Percentiles rank a stretch among this genome's conserved stretches.
These are phyloP conservation scores for Mangifera indica DNA, from an alignment of 345 rosid species.

Conservation along the genomic window DNA sequence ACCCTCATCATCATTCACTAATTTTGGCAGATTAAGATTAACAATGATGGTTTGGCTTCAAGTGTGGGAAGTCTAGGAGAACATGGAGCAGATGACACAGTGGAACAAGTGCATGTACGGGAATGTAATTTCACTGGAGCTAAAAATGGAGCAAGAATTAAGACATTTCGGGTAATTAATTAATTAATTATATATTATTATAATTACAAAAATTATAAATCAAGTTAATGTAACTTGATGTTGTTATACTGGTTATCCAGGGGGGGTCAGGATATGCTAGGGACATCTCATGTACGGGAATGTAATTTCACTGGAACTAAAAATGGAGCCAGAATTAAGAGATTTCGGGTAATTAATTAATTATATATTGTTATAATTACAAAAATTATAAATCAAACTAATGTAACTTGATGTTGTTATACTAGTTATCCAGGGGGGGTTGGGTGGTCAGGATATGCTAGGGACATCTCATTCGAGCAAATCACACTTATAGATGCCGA, in stretches of 20 bases:
- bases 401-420: too few species aligned
- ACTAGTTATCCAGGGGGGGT: conserved; percentile 30
- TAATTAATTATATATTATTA: background rate
- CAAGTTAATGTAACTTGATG: too few species aligned
- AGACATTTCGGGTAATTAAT: conserved; percentile 45
- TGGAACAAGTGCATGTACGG: conserved; percentile 38
- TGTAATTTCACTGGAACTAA: conserved; percentile 36
- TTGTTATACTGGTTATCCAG: conserved; percentile 4
- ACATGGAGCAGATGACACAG: conserved; percentile 26
- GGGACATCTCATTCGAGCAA: conserved; percentile 21
- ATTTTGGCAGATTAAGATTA: background rate
- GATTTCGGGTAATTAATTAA: conserved; percentile 34
- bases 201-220: background rate
- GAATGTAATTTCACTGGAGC: conserved; percentile 40
- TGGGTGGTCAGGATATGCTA: conserved; percentile 32
- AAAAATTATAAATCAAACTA: background rate
- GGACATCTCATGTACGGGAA: conserved; percentile 31
- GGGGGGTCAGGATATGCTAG: too few species aligned
- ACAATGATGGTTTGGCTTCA: background rate
- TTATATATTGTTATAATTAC: too few species aligned
- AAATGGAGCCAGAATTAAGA: conserved; percentile 65
- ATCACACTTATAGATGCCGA: conserved; percentile 12
- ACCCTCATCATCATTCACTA: background rate
- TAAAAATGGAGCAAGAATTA: conserved; percentile 54
- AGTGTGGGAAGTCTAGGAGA: conserved; percentile 65